phyloP scores from a whole-genome alignment of 305 asterid species.

The Fraxinus latifolia region DNA sequence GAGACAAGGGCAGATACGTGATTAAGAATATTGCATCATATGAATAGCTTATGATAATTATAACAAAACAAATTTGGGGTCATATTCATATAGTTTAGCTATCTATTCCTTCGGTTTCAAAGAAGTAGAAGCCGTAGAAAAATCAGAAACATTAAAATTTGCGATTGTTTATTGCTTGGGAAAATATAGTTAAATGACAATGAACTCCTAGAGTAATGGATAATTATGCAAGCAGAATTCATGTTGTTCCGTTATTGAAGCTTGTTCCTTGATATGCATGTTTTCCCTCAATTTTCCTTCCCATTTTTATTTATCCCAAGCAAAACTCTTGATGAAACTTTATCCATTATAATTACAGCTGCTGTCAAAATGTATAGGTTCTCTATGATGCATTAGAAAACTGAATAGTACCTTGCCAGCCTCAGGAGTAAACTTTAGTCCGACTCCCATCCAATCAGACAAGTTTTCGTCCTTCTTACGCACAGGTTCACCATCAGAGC shows the following conservation, averaged over 20 bases:
- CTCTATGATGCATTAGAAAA: neutral
- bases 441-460: constrained; percentile 61
- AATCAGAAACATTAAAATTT: neutral
- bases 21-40: neutral
- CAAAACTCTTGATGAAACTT: neutral
- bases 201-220: neutral
- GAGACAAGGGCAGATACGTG: neutral
- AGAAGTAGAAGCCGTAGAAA: neutral
- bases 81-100: neutral
- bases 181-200: neutral
- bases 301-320: neutral
- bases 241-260: neutral
- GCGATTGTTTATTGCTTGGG: neutral
- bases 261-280: neutral
- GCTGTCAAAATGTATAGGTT: neutral
- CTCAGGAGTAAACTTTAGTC: constrained; percentile 71
- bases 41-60: neutral
- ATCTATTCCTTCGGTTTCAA: neutral
- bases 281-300: neutral
- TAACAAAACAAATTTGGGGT: neutral
- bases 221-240: neutral
- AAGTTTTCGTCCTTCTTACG: constrained; percentile 51
- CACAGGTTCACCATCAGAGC: constrained; percentile 34
- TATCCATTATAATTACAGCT: neutral
- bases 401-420: constrained; percentile 58